These are phyloP conservation scores for Ampelocalamus luodianensis DNA, from an alignment of 176 grass and related monocot species.

Conservation along the genomic window DNA sequence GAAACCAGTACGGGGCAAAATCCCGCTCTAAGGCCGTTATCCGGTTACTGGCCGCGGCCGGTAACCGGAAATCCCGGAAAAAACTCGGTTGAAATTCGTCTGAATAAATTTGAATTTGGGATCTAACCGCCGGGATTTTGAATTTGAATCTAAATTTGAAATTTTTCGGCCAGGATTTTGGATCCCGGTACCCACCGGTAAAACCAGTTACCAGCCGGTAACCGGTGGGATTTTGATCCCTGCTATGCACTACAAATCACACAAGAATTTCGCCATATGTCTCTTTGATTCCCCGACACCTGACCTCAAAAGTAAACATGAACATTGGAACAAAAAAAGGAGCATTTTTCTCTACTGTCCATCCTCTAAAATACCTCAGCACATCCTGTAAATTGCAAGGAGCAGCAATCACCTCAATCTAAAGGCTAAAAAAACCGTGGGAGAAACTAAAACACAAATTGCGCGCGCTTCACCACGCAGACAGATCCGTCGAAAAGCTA, in stretches of 20 bases:
- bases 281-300: background rate
- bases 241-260: background rate
- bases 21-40: no score
- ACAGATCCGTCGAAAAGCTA: constrained; percentile 27
- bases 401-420: background rate
- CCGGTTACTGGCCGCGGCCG: no score
- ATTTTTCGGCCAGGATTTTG: no score
- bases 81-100: no score
- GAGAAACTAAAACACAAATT: background rate
- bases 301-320: background rate
- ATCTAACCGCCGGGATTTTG: no score
- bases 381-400: background rate
- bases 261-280: background rate
- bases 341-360: background rate
- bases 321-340: background rate
- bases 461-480: background rate
- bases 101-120: no score
- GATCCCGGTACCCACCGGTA: no score
- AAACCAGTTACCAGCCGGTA: no score
- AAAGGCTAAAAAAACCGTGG: background rate
- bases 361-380: background rate
- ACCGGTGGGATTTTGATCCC: no score
- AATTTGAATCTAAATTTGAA: no score
- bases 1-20: no score
- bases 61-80: no score